Evolutionary conservation across 108 stramenopile species (phyloP), one percentile per base, ranked within the genome.

Genomic region (Conticribra guillardii): DNA sequence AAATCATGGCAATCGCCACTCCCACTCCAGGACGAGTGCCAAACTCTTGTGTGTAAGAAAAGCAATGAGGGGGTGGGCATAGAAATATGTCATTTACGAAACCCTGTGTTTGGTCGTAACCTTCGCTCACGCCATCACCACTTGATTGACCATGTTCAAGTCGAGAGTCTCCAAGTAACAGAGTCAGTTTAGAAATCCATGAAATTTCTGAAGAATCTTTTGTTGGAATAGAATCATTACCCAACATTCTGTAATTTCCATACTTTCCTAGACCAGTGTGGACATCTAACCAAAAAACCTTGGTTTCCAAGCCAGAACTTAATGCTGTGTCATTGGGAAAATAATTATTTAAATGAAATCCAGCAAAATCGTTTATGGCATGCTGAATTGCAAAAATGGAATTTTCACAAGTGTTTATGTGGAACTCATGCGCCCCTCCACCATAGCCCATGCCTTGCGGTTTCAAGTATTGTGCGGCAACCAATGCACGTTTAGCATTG

Each of bases 241-340:
- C 28, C 72, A 64, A 15, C 50, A 88, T 26, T 4, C 72, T 84
- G 67, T 87, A 87, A 24, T 64, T 54, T 9, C 88, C 88, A 56
- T 79, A 87, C 27, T 68, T 54, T 1, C 91, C 94, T 29, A 95
- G 62, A 3, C 94, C 94, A 0, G 94, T 95, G 58, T 95, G 94
- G 19, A 90, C 89, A 69, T 95, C 91, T 53, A 95, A 80, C 90
- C 90, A 92, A 49, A 82, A 64, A 4, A 84, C 60, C 51, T 51
- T 55, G 15, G 21, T 22, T 18, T 54, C 18, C 22, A 23, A 57
- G 5, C 14, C 46, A 2, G 53, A 1, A 19, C 2, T 24, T 14
- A 4, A 44, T 15, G 31, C 30, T 21, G 30, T 16, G 8, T 19
- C 21, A n/a, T 22, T 8, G 16, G 26, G 19, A 7, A 18, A 4